Percentiles rank a stretch among this genome's conserved stretches.
Evolutionary conservation across 805 yeast species (phyloP).

Genomic region (Lipomyces sp.): DNA sequence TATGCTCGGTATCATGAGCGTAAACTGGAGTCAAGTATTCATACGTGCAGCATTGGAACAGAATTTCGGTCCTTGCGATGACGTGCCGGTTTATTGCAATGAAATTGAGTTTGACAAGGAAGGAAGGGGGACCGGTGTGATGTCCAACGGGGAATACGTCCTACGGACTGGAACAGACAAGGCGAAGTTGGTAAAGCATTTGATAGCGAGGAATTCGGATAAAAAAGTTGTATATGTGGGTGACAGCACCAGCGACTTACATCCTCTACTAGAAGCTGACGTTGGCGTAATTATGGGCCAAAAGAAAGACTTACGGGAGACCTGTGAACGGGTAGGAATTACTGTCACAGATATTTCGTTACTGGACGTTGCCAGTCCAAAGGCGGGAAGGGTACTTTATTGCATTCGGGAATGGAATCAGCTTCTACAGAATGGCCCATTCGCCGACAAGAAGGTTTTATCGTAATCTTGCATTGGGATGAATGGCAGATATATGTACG

Average conservation of each 20-base stretch:
- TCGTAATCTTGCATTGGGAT: background rate
- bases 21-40: constrained; percentile 37
- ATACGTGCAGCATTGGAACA: constrained; percentile 17
- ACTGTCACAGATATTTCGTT: background rate
- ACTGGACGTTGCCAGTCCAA: background rate
- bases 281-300: constrained; percentile 26
- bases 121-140: constrained; percentile 22
- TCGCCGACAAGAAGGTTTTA: background rate
- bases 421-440: background rate
- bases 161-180: constrained; percentile 34
- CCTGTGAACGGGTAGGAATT: constrained; percentile 18
- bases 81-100: constrained; percentile 18
- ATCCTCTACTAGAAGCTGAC: constrained; percentile 26
- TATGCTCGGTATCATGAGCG: constrained; percentile 24
- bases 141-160: constrained; percentile 3
- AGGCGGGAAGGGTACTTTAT: background rate
- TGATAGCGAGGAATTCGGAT: constrained; percentile 1
- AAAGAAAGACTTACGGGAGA: constrained; percentile 20
- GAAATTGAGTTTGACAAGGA: constrained; percentile 22
- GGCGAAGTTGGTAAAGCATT: constrained; percentile 19
- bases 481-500: background rate
- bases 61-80: constrained; percentile 6
- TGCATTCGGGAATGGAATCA: constrained; percentile 4
- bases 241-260: constrained; percentile 37
- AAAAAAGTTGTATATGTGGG: constrained; percentile 31